Evolutionary conservation across 2,329 filamentous ascomycete genomes (phyloP).

Genomic region (Diaporthe australafricana): DNA sequence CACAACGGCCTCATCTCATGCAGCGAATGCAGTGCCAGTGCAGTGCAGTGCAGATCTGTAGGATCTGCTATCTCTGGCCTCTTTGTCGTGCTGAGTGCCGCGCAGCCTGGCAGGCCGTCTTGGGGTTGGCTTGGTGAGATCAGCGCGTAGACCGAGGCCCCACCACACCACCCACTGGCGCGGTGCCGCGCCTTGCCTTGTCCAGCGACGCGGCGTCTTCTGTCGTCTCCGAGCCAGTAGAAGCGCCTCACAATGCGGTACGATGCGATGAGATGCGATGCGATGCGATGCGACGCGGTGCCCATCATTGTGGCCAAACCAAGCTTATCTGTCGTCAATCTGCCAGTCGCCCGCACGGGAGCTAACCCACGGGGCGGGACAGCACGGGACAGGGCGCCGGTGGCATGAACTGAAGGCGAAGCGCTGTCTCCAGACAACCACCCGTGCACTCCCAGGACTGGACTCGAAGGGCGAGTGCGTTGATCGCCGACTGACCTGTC

Average conservation of each 20-base stretch:
- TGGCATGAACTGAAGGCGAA: neutral
- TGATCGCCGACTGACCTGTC: conserved; percentile 4
- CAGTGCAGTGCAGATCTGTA: conserved; percentile 2
- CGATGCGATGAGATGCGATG: too few relatives aligned
- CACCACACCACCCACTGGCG: conserved; percentile 23
- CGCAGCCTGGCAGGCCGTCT: conserved; percentile 21
- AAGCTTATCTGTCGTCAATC: conserved; percentile 37
- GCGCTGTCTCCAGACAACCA: neutral
- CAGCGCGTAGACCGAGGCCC: conserved; percentile 20
- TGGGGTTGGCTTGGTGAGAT: conserved; percentile 23
- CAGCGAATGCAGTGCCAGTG: neutral
- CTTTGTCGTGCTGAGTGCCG: conserved; percentile 22
- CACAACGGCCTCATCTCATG: too few relatives aligned
- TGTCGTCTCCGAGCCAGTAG: neutral
- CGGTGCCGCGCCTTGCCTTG: neutral
- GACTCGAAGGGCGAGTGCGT: neutral
- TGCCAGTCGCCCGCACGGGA: conserved; percentile 29
- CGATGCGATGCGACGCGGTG: neutral
- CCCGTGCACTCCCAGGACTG: neutral
- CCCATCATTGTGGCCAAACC: neutral
- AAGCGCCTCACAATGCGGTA: neutral
- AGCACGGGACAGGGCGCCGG: conserved; percentile 1
- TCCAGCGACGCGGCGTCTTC: neutral
- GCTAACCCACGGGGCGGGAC: conserved; percentile 7
- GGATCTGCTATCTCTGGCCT: neutral